Evolutionary conservation across 768 basidiomycete genomes (phyloP), one percentile per base, ranked within the genome.

Genomic region (Suillus cothurnatus): DNA sequence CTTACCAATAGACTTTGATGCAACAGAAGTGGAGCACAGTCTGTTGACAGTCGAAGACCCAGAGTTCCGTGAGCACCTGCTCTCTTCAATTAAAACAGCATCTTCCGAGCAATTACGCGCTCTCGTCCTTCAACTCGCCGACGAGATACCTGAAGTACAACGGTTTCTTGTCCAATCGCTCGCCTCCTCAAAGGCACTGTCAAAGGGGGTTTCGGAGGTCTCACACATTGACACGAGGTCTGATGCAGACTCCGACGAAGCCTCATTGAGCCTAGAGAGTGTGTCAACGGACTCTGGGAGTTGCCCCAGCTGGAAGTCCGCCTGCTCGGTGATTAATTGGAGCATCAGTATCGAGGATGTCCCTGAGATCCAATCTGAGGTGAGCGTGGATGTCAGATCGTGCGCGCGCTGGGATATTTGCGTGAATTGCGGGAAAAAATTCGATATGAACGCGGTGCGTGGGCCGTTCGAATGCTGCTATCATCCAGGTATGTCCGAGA

Each of bases 401-500:
- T 17, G 17, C n/a, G 76, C 81, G 17, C 80, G 82, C 34, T 85
- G 82, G 82, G 80, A 82, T 59, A 74, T 69, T 6, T 86, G 86
- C 68, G 73, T 64, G 7, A 81, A 82, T 65, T 87, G 86, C 66
- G 73, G 78, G 23, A 79, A 80, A 61, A 82, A 85, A 59, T 85
- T 78, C 66, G 85, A 86, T 66, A 73, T 77, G 50, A 77, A 78
- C 15, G 72, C 69, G 6, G 66, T 71, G 50, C 73, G 81, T 53
- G 78, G 72, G 23, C 75, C 79, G 5, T 77, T 74, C 4, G 83
- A 83, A 64, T 88, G 86, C 65, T 55, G 66, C 21, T 85, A 83
- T 67, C 86, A 87, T 76, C 80, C 83, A 50, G 85, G 86, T 85
- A 62, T 60, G 80, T 66, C 23, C 21, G 82, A 86, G 69, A 77